These are phyloP conservation scores for Lanzia echinophila DNA, from an alignment of 2,329 filamentous ascomycete species.

Conservation along the genomic window DNA sequence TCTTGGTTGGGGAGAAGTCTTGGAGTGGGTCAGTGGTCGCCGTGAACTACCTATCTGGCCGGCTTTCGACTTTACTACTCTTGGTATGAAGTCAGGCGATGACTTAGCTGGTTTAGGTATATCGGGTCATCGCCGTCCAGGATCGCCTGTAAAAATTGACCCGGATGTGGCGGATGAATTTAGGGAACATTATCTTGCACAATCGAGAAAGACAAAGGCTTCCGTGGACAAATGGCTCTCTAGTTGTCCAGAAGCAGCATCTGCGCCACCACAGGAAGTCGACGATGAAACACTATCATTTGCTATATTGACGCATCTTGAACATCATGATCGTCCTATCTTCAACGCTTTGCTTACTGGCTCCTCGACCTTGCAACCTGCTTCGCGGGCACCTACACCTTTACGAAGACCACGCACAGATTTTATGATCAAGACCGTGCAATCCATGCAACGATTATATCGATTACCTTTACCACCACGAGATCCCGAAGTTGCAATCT, in stretches of 20 bases:
- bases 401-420: slow-evolving; percentile 59
- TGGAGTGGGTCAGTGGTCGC: slow-evolving; percentile 86
- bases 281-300: slow-evolving; percentile 93
- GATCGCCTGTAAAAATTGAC: slow-evolving; percentile 68
- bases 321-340: slow-evolving; percentile 65
- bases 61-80: slow-evolving; percentile 66
- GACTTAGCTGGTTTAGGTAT: slow-evolving; percentile 51
- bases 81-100: slow-evolving; percentile 54
- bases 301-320: slow-evolving; percentile 84
- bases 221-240: slow-evolving; percentile 87
- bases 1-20: slow-evolving; percentile 89
- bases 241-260: slow-evolving; percentile 62
- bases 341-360: slow-evolving; percentile 75
- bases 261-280: slow-evolving; percentile 76
- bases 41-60: slow-evolving; percentile 84
- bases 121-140: slow-evolving; percentile 43
- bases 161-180: slow-evolving; percentile 93
- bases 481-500: slow-evolving; percentile 80
- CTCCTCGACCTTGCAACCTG: slow-evolving; percentile 45
- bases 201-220: slow-evolving; percentile 87
- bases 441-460: slow-evolving; percentile 80
- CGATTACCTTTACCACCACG: slow-evolving; percentile 65
- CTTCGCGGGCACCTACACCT: slow-evolving; percentile 62
- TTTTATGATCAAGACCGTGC: slow-evolving; percentile 66
- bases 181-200: slow-evolving; percentile 82